phyloP scores from a whole-genome alignment of 768 basidiomycete species.

The Pulveroboletus sp. region DNA sequence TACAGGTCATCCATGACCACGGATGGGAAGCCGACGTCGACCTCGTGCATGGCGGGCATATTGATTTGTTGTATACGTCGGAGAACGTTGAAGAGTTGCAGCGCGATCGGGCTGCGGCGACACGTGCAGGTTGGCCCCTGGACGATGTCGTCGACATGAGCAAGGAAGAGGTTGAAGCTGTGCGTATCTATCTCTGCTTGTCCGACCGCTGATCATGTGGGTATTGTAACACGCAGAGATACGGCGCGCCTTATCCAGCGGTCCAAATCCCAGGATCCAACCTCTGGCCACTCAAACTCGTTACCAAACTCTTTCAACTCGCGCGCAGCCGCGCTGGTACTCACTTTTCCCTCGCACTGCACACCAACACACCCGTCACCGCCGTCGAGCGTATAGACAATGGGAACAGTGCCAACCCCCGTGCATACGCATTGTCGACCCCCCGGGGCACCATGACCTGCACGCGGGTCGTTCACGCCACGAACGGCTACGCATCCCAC shows the following conservation, averaged over 20 bases:
- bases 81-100: conserved; percentile 38
- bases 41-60: conserved; percentile 56
- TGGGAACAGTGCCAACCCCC: background rate
- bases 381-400: conserved; percentile 29
- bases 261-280: conserved; percentile 56
- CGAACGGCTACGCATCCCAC: conserved; percentile 79
- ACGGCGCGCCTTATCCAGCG: conserved; percentile 47
- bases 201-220: too few relatives aligned
- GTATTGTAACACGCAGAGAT: conserved; percentile 26
- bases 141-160: conserved; percentile 45
- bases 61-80: conserved; percentile 46
- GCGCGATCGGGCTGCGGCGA: conserved; percentile 53
- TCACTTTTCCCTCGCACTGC: conserved; percentile 48
- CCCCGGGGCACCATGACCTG: conserved; percentile 64
- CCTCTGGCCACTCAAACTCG: conserved; percentile 81
- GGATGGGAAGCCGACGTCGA: conserved; percentile 53
- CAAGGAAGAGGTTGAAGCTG: conserved; percentile 46
- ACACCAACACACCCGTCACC: conserved; percentile 73
- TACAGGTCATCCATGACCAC: conserved; percentile 45
- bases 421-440: conserved; percentile 37
- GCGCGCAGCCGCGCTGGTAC: conserved; percentile 30
- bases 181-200: conserved; percentile 24
- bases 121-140: conserved; percentile 48
- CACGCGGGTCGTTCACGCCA: conserved; percentile 75
- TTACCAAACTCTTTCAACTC: conserved; percentile 57